Conservation (phyloP, 768 basidiomycete species). For the Russula emetica region DNA sequence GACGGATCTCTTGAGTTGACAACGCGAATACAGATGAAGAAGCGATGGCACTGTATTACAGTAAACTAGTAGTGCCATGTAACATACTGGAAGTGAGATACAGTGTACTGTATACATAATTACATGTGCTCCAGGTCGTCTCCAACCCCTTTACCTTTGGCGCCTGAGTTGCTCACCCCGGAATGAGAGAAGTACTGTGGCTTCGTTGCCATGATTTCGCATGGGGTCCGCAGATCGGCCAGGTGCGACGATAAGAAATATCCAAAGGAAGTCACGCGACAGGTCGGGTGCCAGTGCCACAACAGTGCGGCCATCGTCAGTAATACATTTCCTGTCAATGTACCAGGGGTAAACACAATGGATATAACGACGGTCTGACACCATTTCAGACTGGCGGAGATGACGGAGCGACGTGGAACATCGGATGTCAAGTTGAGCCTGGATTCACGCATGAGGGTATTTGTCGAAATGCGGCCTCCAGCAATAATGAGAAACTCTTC, state of each 20-base stretch:
- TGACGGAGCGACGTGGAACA: background rate
- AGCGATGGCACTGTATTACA: too few relatives aligned
- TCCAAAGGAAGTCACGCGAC: slow-evolving; percentile 67
- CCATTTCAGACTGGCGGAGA: slow-evolving; percentile 51
- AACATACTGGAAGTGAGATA: too few relatives aligned
- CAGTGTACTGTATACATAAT: too few relatives aligned
- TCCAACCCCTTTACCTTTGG: too few relatives aligned
- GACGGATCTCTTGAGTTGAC: too few relatives aligned
- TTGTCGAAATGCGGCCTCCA: slow-evolving; percentile 48
- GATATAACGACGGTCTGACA: slow-evolving; percentile 72
- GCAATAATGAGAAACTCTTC: slow-evolving; percentile 68
- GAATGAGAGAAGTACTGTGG: too few relatives aligned
- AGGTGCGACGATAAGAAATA: slow-evolving; percentile 43
- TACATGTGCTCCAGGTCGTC: too few relatives aligned
- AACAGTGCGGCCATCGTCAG: slow-evolving; percentile 77
- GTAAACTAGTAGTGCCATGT: too few relatives aligned
- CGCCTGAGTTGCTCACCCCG: too few relatives aligned
- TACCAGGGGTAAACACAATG: slow-evolving; percentile 78
- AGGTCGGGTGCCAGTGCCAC: slow-evolving; percentile 71
- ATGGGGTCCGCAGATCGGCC: too few relatives aligned
- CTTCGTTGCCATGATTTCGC: too few relatives aligned
- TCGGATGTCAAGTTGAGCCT: background rate
- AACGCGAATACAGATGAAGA: too few relatives aligned
- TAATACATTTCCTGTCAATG: slow-evolving; percentile 59
- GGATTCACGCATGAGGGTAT: slow-evolving; percentile 30